These are phyloP conservation scores for Leccinum rimulosum DNA, from an alignment of 768 basidiomycete genomes.

Conservation along the genomic window DNA sequence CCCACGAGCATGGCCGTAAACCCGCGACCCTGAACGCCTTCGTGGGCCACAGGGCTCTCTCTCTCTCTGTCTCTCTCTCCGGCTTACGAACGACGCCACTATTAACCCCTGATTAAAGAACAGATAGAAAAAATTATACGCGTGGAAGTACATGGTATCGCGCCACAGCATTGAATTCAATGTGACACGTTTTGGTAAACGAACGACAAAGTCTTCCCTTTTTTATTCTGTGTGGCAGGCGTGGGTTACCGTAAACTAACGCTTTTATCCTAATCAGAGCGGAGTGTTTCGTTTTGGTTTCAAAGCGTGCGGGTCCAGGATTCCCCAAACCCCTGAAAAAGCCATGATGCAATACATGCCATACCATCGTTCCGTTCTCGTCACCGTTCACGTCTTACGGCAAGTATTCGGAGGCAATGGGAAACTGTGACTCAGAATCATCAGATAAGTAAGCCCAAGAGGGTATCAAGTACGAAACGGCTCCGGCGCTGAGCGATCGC, in stretches of 20 bases:
- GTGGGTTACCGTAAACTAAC: background rate
- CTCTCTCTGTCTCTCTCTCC: background rate
- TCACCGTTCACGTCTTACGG: background rate
- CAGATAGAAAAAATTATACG: background rate
- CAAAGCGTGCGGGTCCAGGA: background rate
- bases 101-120: background rate
- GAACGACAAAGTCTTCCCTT: background rate
- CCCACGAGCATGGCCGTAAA: background rate
- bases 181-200: background rate
- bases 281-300: background rate
- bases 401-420: background rate
- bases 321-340: background rate
- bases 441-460: slow-evolving; percentile 1
- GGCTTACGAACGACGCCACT: background rate
- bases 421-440: slow-evolving; percentile 1
- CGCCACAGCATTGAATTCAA: background rate
- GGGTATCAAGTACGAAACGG: background rate
- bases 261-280: background rate
- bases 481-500: slow-evolving; percentile 12
- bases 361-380: background rate
- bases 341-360: background rate
- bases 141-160: background rate
- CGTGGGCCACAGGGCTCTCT: background rate
- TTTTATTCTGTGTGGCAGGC: background rate
- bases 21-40: slow-evolving; percentile 11